Conservation (phyloP, 2,329 filamentous ascomycete species). For the Claviceps fusiformis region DNA sequence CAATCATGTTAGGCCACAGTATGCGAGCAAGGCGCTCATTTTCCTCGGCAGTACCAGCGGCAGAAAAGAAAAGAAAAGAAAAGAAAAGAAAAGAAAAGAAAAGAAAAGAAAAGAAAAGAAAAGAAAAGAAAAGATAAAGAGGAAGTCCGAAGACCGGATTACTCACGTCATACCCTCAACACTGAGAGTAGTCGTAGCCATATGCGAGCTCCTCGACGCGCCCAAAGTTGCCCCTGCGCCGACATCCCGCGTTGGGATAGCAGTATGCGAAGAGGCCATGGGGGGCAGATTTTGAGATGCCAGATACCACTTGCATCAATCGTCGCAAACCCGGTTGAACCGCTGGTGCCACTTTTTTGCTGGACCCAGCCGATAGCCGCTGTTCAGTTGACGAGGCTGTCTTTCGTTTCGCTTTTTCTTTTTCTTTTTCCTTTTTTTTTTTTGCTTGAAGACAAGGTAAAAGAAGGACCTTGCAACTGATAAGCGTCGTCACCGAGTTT, state of each 20-base stretch:
- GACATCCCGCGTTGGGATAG: constrained; percentile 29
- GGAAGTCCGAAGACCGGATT: not conserved
- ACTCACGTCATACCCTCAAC: constrained; percentile 76
- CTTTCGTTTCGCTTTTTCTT: not conserved
- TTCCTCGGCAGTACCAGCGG: constrained; percentile 14
- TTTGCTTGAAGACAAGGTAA: not conserved
- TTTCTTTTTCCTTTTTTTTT: not conserved
- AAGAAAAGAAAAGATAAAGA: not conserved
- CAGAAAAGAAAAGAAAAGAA: no score
- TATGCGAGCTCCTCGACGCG: constrained; percentile 36
- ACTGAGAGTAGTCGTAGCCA: constrained; percentile 82
- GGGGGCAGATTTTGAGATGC: not conserved
- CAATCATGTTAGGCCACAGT: not conserved
- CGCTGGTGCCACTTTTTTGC: not conserved
- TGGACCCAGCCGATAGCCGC: not conserved
- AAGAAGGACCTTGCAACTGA: not conserved
- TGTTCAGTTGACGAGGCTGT: not conserved
- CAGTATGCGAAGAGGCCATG: constrained; percentile 40
- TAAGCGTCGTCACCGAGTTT: constrained; percentile 2
- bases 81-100: not conserved
- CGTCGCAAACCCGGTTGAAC: not conserved
- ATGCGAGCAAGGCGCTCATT: constrained; percentile 14
- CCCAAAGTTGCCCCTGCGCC: constrained; percentile 11
- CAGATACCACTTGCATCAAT: not conserved
- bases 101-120: not conserved